Conservation (phyloP, 2,329 filamentous ascomycete species). For the Trichophyton schoenleinii region DNA sequence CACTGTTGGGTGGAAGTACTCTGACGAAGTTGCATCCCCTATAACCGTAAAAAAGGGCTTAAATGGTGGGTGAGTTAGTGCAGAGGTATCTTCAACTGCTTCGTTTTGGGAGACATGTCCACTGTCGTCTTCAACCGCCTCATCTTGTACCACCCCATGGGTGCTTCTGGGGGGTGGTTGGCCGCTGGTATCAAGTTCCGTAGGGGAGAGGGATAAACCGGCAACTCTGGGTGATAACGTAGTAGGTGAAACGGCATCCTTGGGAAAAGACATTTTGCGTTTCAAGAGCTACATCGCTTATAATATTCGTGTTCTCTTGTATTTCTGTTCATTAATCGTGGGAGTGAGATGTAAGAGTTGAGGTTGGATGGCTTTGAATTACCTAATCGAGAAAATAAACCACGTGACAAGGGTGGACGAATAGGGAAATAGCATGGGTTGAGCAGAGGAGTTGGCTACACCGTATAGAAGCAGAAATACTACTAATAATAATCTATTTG, state of each 20-base stretch:
- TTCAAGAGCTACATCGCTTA: not conserved
- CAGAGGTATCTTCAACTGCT: not conserved
- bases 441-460: no score
- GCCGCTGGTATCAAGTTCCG: not conserved
- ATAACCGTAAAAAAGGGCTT: slow-evolving; percentile 76
- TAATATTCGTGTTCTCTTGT: not conserved
- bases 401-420: not conserved
- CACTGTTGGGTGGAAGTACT: slow-evolving; percentile 70
- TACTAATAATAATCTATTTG: no score
- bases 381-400: no score
- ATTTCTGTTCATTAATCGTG: no score
- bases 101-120: not conserved
- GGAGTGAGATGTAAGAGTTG: not conserved
- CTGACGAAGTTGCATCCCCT: slow-evolving; percentile 58
- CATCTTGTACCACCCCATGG: not conserved
- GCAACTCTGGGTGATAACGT: slow-evolving; percentile 18
- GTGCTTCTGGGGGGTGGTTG: not conserved
- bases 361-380: not conserved
- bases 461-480: no score
- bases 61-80: slow-evolving; percentile 41
- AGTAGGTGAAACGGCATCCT: slow-evolving; percentile 16
- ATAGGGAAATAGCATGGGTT: no score
- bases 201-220: not conserved
- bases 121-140: not conserved
- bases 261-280: slow-evolving; percentile 25